Conservation (phyloP, 164 flowering plant genomes). For the Magnolia sinica region DNA sequence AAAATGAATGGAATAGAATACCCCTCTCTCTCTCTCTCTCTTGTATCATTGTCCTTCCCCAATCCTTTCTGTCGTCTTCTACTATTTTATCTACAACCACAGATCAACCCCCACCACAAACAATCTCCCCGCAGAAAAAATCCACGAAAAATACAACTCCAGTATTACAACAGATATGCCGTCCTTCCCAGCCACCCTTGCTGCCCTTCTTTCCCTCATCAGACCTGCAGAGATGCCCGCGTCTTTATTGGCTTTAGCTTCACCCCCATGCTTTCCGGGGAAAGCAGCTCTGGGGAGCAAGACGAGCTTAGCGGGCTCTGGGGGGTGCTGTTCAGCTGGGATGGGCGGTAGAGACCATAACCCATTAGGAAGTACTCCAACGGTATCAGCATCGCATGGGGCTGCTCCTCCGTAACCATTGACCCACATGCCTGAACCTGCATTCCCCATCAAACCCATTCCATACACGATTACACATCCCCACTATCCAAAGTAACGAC, state of each 20-base stretch:
- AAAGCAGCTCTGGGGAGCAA: conserved; percentile 86
- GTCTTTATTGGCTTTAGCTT: conserved; percentile 93
- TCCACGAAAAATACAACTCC: neutral
- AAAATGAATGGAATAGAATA: conserved; percentile 50
- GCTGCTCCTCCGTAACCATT: conserved; percentile 98
- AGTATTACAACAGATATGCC: no score
- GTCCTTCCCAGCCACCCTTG: neutral
- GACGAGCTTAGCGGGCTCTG: conserved; percentile 82
- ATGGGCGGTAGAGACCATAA: conserved; percentile 69
- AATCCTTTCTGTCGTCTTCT: neutral
- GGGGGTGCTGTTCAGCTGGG: conserved; percentile 62
- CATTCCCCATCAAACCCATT: neutral
- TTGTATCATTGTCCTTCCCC: neutral
- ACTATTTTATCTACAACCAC: conserved; percentile 1
- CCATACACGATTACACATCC: neutral
- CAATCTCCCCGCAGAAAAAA: no score
- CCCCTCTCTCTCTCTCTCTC: neutral
- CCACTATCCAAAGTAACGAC: neutral
- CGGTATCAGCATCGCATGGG: conserved; percentile 94
- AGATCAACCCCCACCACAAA: neutral
- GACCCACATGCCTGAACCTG: conserved; percentile 98
- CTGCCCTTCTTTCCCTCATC: neutral
- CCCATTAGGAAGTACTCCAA: conserved; percentile 95
- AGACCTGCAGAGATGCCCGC: conserved; percentile 33
- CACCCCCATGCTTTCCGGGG: conserved; percentile 97